Evolutionary conservation across 176 grass and related monocot genomes (phyloP), one percentile per base, ranked within the genome.

Genomic region (Zizania latifolia): DNA sequence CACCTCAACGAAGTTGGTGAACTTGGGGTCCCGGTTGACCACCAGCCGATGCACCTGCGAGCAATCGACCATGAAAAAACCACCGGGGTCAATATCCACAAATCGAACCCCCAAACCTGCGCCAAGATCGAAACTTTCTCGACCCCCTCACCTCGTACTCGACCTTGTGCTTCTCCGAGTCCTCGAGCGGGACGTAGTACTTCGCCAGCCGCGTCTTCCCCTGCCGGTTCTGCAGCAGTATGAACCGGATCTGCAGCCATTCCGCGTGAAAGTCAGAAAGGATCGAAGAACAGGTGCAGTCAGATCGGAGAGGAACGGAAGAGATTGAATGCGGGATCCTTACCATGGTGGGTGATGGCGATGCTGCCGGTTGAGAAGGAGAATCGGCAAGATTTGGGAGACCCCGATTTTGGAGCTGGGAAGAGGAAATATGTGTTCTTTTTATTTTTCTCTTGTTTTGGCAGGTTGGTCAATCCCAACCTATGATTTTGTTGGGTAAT

Each of bases 91-190:
- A 51, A 36, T 9, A 36, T 13, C 41, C 58, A 64, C 48, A 53
- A 53, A 53, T 22, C 48, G n/a, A 53, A 41, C 9, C 16, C n/a
- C 10, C 37, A 28, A 3, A 15, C 43, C 39, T 64, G 21, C 30
- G 10, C 22, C 10, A 22, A 29, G 46, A 81, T n/a, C 31, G 58
- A 33, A 72, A 72, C 44, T 45, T 72, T 85, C 59, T 37, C 31
- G 30, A 19, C 46, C 5, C 45, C n/a, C 82, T 68, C 32, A 99
- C 96, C 96, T 99, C 96, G 70, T 90, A 90, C 80, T 99, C 96
- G 70, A 99, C 92, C 87, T 99, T 99, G 83, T 95, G 92, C 92
- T 99, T 99, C 96, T 99, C 96, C 2, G 96, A 99, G 36, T 99
- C 96, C 71, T 99, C 96, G 41, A 99, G 85, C 28, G 96, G 92